Evolutionary conservation across 257 asterid genomes (phyloP).

Genomic region (Echium plantagineum): DNA sequence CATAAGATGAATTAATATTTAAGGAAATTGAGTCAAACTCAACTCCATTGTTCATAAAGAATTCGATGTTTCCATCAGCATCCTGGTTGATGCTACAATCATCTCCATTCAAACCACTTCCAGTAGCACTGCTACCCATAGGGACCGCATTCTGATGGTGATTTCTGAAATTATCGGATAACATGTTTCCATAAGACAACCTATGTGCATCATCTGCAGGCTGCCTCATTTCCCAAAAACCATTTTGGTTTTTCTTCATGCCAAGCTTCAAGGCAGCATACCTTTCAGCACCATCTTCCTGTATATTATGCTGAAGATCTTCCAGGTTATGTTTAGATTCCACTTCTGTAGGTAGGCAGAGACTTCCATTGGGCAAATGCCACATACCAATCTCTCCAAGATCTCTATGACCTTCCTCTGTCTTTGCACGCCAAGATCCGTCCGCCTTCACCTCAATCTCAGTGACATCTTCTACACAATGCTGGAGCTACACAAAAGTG

Average conservation of each 20-base stretch:
- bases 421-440: conserved; percentile 95
- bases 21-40: conserved; percentile 63
- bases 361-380: conserved; percentile 87
- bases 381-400: conserved; percentile 83
- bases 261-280: conserved; percentile 60
- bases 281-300: conserved; percentile 67
- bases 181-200: conserved; percentile 31
- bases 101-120: conserved; percentile 82
- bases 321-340: conserved; percentile 62
- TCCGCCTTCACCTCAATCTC: conserved; percentile 96
- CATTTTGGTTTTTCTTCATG: conserved; percentile 53
- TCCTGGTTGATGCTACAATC: conserved; percentile 84
- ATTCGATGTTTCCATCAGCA: conserved; percentile 49
- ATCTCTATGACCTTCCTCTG: conserved; percentile 60
- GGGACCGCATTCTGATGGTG: conserved; percentile 36
- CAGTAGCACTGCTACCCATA: conserved; percentile 87
- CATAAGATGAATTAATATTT: conserved; percentile 35
- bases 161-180: conserved; percentile 29
- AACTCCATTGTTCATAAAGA: conserved; percentile 42
- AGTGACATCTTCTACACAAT: conserved; percentile 70
- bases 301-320: conserved; percentile 42
- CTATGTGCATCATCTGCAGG: conserved; percentile 35
- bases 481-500: conserved; percentile 37
- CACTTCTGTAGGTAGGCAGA: conserved; percentile 32
- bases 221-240: conserved; percentile 70